These are phyloP conservation scores for Juncus inflexus DNA, from an alignment of 176 grass and related monocot genomes.

Conservation along the genomic window DNA sequence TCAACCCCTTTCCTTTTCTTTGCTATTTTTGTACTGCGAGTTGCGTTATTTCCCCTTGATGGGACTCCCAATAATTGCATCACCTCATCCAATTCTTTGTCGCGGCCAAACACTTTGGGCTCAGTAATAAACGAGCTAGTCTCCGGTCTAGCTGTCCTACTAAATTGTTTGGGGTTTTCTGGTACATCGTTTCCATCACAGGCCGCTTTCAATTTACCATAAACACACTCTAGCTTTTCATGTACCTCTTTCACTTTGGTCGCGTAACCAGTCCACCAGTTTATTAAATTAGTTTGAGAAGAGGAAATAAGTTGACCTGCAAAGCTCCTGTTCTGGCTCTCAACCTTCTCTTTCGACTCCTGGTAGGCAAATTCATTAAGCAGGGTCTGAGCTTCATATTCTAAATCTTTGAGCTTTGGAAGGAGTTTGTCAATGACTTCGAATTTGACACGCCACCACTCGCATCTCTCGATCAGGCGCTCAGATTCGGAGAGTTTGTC, in stretches of 20 bases:
- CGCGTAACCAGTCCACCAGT: background rate
- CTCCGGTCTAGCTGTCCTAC: background rate
- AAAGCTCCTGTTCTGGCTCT: background rate
- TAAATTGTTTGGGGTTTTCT: slow-evolving; percentile 12
- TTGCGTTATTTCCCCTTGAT: background rate
- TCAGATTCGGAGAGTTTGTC: background rate
- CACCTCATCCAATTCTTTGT: background rate
- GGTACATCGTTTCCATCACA: background rate
- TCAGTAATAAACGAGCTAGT: background rate
- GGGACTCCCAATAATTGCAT: background rate
- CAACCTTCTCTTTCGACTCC: background rate
- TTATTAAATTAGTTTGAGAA: background rate
- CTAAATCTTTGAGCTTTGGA: background rate
- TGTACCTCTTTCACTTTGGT: background rate
- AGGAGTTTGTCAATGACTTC: slow-evolving; percentile 7
- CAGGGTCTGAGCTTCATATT: background rate
- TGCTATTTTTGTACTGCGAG: background rate
- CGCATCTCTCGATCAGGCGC: slow-evolving; percentile 2
- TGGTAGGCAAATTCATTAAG: background rate
- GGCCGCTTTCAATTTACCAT: background rate
- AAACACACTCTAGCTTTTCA: background rate
- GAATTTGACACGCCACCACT: background rate
- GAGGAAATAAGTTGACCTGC: too few species aligned
- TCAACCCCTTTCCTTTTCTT: background rate
- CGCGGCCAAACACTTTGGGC: background rate